Conservation (phyloP, 192 early-diverging fungal species). For the Obelidium mucronatum region DNA sequence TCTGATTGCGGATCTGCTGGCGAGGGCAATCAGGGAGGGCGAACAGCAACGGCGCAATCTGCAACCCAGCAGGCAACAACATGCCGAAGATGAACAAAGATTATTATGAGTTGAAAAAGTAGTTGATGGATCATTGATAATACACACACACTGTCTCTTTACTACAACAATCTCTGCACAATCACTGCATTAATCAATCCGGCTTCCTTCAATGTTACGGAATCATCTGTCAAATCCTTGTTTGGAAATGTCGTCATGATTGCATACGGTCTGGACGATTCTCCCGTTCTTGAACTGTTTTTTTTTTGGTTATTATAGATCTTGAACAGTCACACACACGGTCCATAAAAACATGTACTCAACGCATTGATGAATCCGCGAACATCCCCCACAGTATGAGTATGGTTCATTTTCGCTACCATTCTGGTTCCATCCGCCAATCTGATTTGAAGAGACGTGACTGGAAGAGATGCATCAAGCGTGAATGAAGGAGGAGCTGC, state of each 20-base stretch:
- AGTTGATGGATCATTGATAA: too few species aligned
- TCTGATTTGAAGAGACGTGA: constrained; percentile 90
- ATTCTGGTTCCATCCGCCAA: constrained; percentile 88
- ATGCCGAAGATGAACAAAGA: neutral
- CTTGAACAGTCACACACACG: neutral
- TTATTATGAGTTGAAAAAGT: too few species aligned
- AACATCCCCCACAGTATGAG: constrained; percentile 88
- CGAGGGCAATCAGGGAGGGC: constrained; percentile 73
- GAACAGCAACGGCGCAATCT: neutral
- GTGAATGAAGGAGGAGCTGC: constrained; percentile 44
- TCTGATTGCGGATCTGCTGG: constrained; percentile 82
- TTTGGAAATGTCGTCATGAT: constrained; percentile 89
- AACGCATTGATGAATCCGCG: constrained; percentile 77
- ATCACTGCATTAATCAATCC: constrained; percentile 89
- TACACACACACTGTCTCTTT: too few species aligned
- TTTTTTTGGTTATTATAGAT: too few species aligned
- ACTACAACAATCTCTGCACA: constrained; percentile 59
- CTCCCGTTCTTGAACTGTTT: constrained; percentile 66
- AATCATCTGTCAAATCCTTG: constrained; percentile 76
- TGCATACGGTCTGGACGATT: constrained; percentile 69
- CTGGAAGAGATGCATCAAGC: constrained; percentile 79
- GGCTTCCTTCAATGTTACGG: constrained; percentile 77
- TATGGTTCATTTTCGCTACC: constrained; percentile 90
- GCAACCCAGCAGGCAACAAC: neutral
- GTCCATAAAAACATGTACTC: constrained; percentile 34